A percentile compares a stretch with the other conserved stretches of the same genome.
Evolutionary conservation across 352 stramenopile genomes (phyloP).

Genomic region (Globisporangium polare): DNA sequence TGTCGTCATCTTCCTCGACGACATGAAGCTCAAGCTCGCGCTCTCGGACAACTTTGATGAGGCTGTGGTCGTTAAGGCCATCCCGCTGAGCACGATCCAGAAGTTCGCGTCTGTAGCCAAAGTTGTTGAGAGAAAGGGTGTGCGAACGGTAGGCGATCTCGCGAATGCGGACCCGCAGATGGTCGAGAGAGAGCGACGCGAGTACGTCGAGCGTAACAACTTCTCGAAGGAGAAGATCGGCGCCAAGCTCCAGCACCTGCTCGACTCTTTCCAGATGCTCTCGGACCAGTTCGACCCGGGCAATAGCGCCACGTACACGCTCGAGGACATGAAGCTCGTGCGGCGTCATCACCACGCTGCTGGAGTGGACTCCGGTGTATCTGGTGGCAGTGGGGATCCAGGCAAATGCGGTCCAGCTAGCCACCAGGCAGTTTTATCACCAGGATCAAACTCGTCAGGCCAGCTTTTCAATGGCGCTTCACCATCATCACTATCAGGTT

Average conservation of each 20-base stretch:
- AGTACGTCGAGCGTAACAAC: slow-evolving; percentile 47
- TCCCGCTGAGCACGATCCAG: slow-evolving; percentile 66
- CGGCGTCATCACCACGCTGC: not conserved
- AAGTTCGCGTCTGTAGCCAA: slow-evolving; percentile 57
- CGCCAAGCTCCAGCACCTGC: slow-evolving; percentile 47
- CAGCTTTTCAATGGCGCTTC: not conserved
- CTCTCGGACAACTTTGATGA: slow-evolving; percentile 76
- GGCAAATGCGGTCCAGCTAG: not conserved
- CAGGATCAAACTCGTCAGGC: not conserved
- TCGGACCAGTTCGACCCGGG: slow-evolving; percentile 47
- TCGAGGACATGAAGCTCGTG: slow-evolving; percentile 33
- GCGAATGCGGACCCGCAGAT: slow-evolving; percentile 44
- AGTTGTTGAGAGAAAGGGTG: slow-evolving; percentile 41
- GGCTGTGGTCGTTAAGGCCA: slow-evolving; percentile 67
- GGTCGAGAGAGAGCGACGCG: slow-evolving; percentile 47
- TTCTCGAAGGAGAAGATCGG: slow-evolving; percentile 52
- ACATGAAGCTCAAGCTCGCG: slow-evolving; percentile 59
- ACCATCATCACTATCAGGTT: not conserved
- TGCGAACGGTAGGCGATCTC: slow-evolving; percentile 64
- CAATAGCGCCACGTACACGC: slow-evolving; percentile 34
- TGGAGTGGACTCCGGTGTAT: not conserved
- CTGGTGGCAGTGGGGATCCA: not conserved
- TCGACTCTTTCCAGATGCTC: slow-evolving; percentile 58
- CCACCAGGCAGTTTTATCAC: not conserved
- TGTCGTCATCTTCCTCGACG: slow-evolving; percentile 69